Evolutionary conservation across 495 filamentous ascomycete species (phyloP), one percentile per base, ranked within the genome.

Genomic region (Penicillium waksmanii): DNA sequence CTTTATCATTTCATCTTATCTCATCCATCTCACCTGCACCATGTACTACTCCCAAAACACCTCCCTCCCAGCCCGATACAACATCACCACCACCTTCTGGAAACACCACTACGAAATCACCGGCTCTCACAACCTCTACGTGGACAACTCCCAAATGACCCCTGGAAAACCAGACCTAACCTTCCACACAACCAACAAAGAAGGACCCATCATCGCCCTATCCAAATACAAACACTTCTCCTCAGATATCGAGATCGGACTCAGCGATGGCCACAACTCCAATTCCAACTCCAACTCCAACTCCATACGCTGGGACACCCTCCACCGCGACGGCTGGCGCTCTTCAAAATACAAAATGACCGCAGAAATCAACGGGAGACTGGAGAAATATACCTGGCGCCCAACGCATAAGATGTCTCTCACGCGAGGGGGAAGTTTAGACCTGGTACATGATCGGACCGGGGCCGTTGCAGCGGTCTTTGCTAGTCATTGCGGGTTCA

Each of bases 201-300:
- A 51, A 2, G 67, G 57, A 7, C 71, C 71, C 12, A 55, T 73
- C 18, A 66, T 57, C 38, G 73, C 64, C 0, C 61, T 71, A 8
- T 69, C 66, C 58, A 71, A 73, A 53, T 78, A 69, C 64, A 63
- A 60, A 13, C 71, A 73, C 42, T 71, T 78, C 55, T 75, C 74
- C 5, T 59, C 65, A 25, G 65, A 72, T 57, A 51, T 63, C 19
- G 66, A 69, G 49, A 59, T 77, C 38, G 72, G 74, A 13, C 61
- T 76, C 10, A 71, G 70, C 36, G 66, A 75, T 15, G 34, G 57
- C 1, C 48, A 62, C 31, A 57, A 23, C 23, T 23, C 23, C 23
- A 23, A 0, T 3, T 23, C 49, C 46, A n/a, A 9, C 8, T 23
- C 23, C 23, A 23, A 0, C 23, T 23, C 49, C 46, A n/a, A 9